Conservation (phyloP, 257 asterid species). For the Misopates orontium region DNA sequence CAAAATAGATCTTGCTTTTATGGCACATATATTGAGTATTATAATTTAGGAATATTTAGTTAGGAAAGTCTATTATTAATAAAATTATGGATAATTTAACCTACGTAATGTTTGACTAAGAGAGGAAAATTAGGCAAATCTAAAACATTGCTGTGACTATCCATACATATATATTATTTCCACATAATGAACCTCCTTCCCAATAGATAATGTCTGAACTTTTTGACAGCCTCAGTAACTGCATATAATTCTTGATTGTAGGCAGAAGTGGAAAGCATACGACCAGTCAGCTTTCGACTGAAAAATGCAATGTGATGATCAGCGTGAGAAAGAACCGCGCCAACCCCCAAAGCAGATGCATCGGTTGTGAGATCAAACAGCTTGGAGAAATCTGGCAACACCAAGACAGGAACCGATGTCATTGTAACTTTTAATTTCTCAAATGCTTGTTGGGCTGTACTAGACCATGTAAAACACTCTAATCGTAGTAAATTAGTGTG, state of each 20-base stretch:
- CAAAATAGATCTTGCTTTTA: too few relatives aligned
- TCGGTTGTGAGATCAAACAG: not conserved
- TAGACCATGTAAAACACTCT: not conserved
- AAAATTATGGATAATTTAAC: too few relatives aligned
- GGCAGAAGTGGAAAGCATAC: not conserved
- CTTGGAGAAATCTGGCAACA: not conserved
- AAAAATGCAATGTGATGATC: not conserved
- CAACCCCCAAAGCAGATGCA: not conserved
- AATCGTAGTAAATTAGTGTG: not conserved
- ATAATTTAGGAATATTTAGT: too few relatives aligned
- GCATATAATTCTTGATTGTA: not conserved
- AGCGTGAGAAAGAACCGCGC: not conserved
- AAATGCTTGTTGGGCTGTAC: not conserved
- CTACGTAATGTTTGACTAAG: too few relatives aligned
- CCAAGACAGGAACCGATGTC: not conserved
- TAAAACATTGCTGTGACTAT: too few relatives aligned
- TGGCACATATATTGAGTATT: too few relatives aligned
- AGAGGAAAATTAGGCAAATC: too few relatives aligned
- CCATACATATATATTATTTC: too few relatives aligned
- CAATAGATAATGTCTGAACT: not conserved
- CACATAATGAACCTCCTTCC: not conserved
- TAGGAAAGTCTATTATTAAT: too few relatives aligned
- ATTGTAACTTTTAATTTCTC: not conserved
- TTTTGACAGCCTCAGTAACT: not conserved
- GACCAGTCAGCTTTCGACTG: too few relatives aligned